Conservation (phyloP, 2,329 filamentous ascomycete species). For the Capronia coronata region DNA sequence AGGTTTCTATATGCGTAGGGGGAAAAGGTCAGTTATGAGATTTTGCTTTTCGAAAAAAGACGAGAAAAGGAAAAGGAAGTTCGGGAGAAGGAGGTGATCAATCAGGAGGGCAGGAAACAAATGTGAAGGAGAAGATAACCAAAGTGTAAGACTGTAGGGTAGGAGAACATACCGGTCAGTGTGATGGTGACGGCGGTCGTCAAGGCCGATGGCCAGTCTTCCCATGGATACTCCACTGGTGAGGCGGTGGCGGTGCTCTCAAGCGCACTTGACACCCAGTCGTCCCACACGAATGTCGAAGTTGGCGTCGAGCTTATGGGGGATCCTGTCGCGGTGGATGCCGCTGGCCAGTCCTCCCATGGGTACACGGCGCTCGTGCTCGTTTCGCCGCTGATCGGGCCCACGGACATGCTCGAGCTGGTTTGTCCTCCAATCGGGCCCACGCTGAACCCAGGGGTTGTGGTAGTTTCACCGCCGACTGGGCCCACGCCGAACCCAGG, state of each 20-base stretch:
- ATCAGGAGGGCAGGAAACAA: too few species aligned
- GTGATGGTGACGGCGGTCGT: constrained; percentile 6
- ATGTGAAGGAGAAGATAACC: too few species aligned
- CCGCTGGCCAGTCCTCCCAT: constrained; percentile 1
- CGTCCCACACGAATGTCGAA: constrained; percentile 1
- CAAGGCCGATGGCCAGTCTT: neutral
- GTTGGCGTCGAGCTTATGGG: neutral
- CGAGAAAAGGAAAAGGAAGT: neutral
- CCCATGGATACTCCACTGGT: neutral
- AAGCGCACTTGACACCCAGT: neutral
- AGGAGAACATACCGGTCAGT: neutral
- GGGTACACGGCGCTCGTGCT: neutral
- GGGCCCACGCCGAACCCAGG: neutral
- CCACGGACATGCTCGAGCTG: neutral
- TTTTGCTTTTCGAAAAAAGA: neutral
- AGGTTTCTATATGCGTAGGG: constrained; percentile 4
- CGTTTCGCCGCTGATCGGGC: neutral
- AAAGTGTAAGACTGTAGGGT: too few species aligned
- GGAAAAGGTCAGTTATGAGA: neutral
- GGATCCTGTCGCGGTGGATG: neutral
- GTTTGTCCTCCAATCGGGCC: neutral
- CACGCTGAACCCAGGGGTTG: neutral
- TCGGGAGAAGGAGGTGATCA: too few species aligned
- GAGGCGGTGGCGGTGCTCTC: neutral
- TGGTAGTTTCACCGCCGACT: too few species aligned